phyloP scores from a whole-genome alignment of 1,284 basidiomycete genomes.

The Rhodotorula glutinis region DNA sequence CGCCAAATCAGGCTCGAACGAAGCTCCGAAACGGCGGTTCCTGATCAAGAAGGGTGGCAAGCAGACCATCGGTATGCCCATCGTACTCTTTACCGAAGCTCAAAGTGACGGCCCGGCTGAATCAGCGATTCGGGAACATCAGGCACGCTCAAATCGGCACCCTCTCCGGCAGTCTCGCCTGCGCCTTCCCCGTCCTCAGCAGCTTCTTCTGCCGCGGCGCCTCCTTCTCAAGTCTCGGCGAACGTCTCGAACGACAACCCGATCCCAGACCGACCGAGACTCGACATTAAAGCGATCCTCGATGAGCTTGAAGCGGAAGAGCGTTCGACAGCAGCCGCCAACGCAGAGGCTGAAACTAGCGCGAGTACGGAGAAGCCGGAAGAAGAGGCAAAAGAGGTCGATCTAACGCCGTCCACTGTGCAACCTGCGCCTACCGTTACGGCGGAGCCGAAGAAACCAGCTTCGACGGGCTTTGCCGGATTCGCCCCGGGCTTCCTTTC shows the following conservation, averaged over 20 bases:
- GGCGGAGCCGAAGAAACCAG: background rate
- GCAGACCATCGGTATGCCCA: constrained; percentile 28
- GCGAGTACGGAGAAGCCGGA: background rate
- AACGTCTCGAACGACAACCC: background rate
- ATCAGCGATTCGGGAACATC: background rate
- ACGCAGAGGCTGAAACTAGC: background rate
- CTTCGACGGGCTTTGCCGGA: constrained; percentile 5
- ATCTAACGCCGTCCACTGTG: too few relatives aligned
- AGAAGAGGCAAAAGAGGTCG: background rate
- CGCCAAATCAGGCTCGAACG: background rate
- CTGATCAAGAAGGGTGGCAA: constrained; percentile 38
- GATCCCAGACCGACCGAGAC: constrained; percentile 1
- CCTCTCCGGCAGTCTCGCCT: background rate
- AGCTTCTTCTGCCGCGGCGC: too few relatives aligned
- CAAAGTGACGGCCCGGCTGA: too few relatives aligned
- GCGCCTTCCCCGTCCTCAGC: too few relatives aligned
- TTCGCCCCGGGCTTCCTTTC: constrained; percentile 35
- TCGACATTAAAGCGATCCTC: constrained; percentile 29
- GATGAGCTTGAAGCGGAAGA: constrained; percentile 37
- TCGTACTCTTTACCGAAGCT: too few relatives aligned
- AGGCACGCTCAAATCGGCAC: too few relatives aligned
- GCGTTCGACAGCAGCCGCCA: background rate
- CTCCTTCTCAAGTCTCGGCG: background rate
- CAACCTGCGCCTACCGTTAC: background rate
- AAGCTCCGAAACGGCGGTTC: constrained; percentile 22